Evolutionary conservation across 805 yeast genomes (phyloP).

Genomic region (Lachancea lanzarotensis): DNA sequence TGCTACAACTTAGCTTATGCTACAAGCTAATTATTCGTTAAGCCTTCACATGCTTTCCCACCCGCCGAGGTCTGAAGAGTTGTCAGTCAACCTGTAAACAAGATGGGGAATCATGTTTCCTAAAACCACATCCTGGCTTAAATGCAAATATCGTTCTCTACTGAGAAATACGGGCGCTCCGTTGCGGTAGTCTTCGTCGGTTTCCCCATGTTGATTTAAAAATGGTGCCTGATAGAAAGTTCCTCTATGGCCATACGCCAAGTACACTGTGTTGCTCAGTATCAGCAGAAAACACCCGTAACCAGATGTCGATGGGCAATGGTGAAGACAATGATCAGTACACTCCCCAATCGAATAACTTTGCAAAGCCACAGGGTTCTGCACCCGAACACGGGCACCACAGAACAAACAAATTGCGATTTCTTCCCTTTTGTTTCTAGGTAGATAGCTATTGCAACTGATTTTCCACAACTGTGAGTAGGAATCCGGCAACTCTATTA

Average conservation of each 20-base stretch:
- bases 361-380: constrained; percentile 41
- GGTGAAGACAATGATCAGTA: constrained; percentile 57
- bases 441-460: constrained; percentile 34
- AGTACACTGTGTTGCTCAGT: constrained; percentile 26
- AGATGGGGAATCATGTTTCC: constrained; percentile 70
- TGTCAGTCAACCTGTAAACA: constrained; percentile 75
- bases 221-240: constrained; percentile 81
- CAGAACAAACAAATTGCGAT: constrained; percentile 87
- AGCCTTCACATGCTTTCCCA: constrained; percentile 57
- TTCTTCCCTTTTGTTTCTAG: constrained; percentile 42
- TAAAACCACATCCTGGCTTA: constrained; percentile 65
- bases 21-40: no score
- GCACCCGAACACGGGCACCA: constrained; percentile 62
- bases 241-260: constrained; percentile 67
- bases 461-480: constrained; percentile 50
- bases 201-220: constrained; percentile 79
- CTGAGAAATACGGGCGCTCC: constrained; percentile 67
- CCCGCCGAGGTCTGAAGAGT: constrained; percentile 81
- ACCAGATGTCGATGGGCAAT: constrained; percentile 37
- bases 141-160: constrained; percentile 53
- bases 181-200: constrained; percentile 64
- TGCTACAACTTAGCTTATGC: background rate
- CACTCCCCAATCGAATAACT: constrained; percentile 69
- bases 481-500: constrained; percentile 59
- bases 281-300: constrained; percentile 25